These are phyloP conservation scores for Paramyrothecium sp. DNA, from an alignment of 2,329 filamentous ascomycete species.

Conservation along the genomic window DNA sequence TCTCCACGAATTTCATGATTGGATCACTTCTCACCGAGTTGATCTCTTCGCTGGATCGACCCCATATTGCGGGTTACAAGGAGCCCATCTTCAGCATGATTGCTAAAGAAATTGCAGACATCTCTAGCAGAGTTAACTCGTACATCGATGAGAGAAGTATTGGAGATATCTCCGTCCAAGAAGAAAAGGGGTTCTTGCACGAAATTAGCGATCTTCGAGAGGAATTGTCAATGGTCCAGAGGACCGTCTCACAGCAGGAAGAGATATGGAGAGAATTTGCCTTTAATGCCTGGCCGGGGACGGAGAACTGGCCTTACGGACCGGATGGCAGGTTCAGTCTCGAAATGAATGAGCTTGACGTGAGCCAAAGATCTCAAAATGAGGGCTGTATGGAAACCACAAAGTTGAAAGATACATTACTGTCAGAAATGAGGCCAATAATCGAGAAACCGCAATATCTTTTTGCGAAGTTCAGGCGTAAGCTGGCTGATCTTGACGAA, in stretches of 20 bases:
- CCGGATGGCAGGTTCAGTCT: neutral
- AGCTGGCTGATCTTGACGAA: neutral
- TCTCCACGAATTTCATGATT: neutral
- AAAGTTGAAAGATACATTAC: neutral
- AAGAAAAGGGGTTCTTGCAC: slow-evolving; percentile 1
- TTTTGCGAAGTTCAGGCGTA: neutral
- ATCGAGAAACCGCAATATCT: neutral
- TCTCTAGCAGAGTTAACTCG: neutral
- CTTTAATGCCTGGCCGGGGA: neutral
- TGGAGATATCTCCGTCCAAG: neutral
- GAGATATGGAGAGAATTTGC: slow-evolving; percentile 1
- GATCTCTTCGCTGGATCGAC: neutral
- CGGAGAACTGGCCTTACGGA: neutral
- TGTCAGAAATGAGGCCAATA: neutral
- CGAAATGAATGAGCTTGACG: neutral
- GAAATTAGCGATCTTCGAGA: slow-evolving; percentile 2
- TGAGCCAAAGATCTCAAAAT: too few species aligned
- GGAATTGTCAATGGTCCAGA: slow-evolving; percentile 1
- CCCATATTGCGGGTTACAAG: neutral
- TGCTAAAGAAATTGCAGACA: neutral
- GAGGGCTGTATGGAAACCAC: too few species aligned
- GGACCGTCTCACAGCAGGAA: neutral
- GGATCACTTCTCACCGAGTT: neutral
- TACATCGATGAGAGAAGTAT: neutral
- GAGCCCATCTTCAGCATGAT: neutral